Evolutionary conservation across 768 basidiomycete genomes (phyloP).

Genomic region (Boletus sp.): DNA sequence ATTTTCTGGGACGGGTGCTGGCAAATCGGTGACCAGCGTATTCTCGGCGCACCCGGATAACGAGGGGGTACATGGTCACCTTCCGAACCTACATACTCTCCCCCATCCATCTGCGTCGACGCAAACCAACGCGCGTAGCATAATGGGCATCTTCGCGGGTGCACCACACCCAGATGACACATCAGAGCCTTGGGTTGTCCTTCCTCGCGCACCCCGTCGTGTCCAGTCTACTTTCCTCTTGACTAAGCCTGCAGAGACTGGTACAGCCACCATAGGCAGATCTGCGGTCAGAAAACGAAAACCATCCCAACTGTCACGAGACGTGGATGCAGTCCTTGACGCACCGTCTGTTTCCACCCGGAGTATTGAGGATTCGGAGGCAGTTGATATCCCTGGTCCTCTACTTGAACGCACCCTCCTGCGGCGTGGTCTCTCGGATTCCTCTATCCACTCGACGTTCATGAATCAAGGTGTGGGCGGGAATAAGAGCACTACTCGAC

Average conservation of each 20-base stretch:
- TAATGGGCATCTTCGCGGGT: slow-evolving; percentile 93
- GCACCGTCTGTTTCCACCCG: slow-evolving; percentile 29
- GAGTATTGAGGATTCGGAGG: slow-evolving; percentile 37
- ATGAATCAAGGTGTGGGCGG: slow-evolving; percentile 48
- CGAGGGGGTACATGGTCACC: slow-evolving; percentile 10
- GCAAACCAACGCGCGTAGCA: slow-evolving; percentile 31
- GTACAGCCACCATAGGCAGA: slow-evolving; percentile 19
- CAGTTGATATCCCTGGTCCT: slow-evolving; percentile 46
- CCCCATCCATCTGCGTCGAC: slow-evolving; percentile 10
- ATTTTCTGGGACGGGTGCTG: slow-evolving; percentile 73
- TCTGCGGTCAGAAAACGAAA: slow-evolving; percentile 14
- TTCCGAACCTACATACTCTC: slow-evolving; percentile 13
- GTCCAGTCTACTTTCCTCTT: slow-evolving; percentile 26
- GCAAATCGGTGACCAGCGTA: slow-evolving; percentile 52
- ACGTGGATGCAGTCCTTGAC: slow-evolving; percentile 80
- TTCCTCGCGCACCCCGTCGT: slow-evolving; percentile 44
- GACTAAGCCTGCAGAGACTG: slow-evolving; percentile 18
- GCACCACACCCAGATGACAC: slow-evolving; percentile 51
- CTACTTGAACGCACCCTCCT: slow-evolving; percentile 66
- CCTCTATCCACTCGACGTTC: slow-evolving; percentile 88
- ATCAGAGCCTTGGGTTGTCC: slow-evolving; percentile 72
- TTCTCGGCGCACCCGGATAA: slow-evolving; percentile 31
- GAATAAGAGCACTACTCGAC: neutral
- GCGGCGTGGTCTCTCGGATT: slow-evolving; percentile 85
- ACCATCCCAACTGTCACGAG: slow-evolving; percentile 49